Conservation (phyloP, 1,284 basidiomycete species). For the Ustilago loliicola region DNA sequence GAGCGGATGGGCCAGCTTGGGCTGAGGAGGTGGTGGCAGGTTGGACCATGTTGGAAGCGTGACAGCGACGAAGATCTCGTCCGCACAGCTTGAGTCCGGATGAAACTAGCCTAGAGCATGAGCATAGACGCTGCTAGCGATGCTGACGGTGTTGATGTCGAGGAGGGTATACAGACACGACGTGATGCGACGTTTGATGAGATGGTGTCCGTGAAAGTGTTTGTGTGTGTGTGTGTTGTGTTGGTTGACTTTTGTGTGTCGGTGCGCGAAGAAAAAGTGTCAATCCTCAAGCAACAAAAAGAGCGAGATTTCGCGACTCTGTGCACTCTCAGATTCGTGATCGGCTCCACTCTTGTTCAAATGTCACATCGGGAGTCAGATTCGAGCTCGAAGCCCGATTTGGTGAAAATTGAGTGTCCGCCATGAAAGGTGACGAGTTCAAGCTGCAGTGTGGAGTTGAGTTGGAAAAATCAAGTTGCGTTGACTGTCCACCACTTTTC, state of each 20-base stretch:
- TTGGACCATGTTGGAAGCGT: conserved; percentile 8
- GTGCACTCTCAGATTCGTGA: conserved; percentile 8
- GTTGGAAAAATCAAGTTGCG: neutral
- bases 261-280: conserved; percentile 23
- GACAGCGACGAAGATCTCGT: neutral
- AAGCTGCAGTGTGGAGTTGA: conserved; percentile 44
- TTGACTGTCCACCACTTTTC: neutral
- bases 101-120: neutral
- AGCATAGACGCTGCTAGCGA: neutral
- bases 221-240: neutral
- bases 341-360: conserved; percentile 27
- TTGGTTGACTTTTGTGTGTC: conserved; percentile 16
- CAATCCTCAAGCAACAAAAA: conserved; percentile 3
- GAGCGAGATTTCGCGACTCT: conserved; percentile 9
- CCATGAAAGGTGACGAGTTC: conserved; percentile 13
- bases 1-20: neutral
- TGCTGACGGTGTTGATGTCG: neutral
- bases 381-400: conserved; percentile 9
- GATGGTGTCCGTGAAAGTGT: neutral
- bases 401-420: neutral
- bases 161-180: neutral
- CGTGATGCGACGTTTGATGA: neutral
- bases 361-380: conserved; percentile 8
- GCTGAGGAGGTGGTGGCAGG: neutral
- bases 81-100: neutral